Percentiles rank a stretch among this genome's conserved stretches.
phyloP scores from a whole-genome alignment of 495 filamentous ascomycete species.

The Parathielavia hyrcaniae region DNA sequence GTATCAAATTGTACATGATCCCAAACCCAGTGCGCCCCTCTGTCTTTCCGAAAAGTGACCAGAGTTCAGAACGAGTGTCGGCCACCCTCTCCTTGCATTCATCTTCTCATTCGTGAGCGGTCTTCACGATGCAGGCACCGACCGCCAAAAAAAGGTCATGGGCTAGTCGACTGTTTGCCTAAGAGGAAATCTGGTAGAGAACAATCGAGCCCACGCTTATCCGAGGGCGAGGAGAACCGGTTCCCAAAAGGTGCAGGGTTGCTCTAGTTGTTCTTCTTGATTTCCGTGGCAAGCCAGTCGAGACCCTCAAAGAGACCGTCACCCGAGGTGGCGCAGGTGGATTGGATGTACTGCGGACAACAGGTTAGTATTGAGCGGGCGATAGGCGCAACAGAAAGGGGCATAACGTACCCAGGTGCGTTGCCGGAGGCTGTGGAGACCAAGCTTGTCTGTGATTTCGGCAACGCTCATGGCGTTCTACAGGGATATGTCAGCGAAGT shows the following conservation, averaged over 20 bases:
- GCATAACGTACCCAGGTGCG: slow-evolving; percentile 84
- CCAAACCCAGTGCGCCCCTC: slow-evolving; percentile 43
- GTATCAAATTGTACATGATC: slow-evolving; percentile 48
- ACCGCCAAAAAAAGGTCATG: slow-evolving; percentile 39
- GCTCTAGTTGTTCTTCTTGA: slow-evolving; percentile 81
- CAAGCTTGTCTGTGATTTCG: slow-evolving; percentile 99
- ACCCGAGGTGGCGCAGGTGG: slow-evolving; percentile 97
- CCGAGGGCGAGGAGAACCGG: slow-evolving; percentile 29
- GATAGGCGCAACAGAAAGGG: neutral
- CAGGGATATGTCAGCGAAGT: slow-evolving; percentile 19
- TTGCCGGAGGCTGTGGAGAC: slow-evolving; percentile 94
- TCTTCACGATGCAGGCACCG: slow-evolving; percentile 37
- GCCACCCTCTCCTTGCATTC: slow-evolving; percentile 19
- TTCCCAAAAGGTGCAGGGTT: slow-evolving; percentile 12
- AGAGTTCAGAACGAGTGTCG: slow-evolving; percentile 34
- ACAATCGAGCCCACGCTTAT: slow-evolving; percentile 45
- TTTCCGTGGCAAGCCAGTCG: slow-evolving; percentile 94
- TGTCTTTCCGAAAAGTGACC: slow-evolving; percentile 43
- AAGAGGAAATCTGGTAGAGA: slow-evolving; percentile 38
- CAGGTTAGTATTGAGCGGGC: slow-evolving; percentile 25
- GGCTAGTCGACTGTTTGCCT: slow-evolving; percentile 47
- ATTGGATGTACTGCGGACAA: slow-evolving; percentile 86
- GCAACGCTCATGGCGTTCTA: slow-evolving; percentile 99
- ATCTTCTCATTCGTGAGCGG: slow-evolving; percentile 25
- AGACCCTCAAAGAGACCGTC: slow-evolving; percentile 99